Evolutionary conservation across 2,329 filamentous ascomycete species (phyloP).

Genomic region (Epichloe gansuensis): DNA sequence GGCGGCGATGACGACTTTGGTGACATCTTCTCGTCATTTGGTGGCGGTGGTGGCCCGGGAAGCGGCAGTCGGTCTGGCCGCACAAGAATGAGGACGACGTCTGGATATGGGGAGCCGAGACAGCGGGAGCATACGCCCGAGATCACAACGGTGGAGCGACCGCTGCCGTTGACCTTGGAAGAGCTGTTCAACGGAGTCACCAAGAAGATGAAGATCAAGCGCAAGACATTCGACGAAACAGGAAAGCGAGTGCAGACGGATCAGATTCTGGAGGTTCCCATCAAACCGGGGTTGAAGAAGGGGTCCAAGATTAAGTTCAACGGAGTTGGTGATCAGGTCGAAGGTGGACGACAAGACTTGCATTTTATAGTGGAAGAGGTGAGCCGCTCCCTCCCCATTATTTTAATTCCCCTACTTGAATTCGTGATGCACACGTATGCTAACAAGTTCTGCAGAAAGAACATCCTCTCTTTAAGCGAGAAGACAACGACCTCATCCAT

Average conservation of each 20-base stretch:
- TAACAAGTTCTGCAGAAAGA: conserved; percentile 51
- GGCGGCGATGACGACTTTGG: conserved; percentile 33
- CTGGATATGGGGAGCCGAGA: conserved; percentile 22
- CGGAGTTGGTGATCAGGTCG: conserved; percentile 94
- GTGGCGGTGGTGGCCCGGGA: conserved; percentile 21
- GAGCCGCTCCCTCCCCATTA: conserved; percentile 23
- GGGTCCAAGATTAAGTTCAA: conserved; percentile 98
- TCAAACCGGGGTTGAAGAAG: conserved; percentile 91
- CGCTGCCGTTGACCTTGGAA: conserved; percentile 70
- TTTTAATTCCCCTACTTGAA: too few relatives aligned
- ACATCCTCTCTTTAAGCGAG: conserved; percentile 72
- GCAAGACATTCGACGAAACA: conserved; percentile 80
- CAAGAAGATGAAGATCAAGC: conserved; percentile 98
- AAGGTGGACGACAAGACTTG: conserved; percentile 88
- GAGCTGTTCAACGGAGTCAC: conserved; percentile 77
- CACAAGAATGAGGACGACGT: conserved; percentile 29
- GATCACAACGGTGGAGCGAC: conserved; percentile 80
- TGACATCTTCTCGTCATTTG: conserved; percentile 44
- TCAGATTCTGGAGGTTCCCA: conserved; percentile 83
- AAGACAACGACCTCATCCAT: conserved; percentile 76
- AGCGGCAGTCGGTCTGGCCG: conserved; percentile 26
- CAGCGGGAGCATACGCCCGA: conserved; percentile 51
- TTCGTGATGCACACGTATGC: background rate
- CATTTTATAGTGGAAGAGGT: conserved; percentile 94
- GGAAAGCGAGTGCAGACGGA: conserved; percentile 82